These are phyloP conservation scores for Priceomyces haplophilus DNA, from an alignment of 805 yeast genomes.

Conservation along the genomic window DNA sequence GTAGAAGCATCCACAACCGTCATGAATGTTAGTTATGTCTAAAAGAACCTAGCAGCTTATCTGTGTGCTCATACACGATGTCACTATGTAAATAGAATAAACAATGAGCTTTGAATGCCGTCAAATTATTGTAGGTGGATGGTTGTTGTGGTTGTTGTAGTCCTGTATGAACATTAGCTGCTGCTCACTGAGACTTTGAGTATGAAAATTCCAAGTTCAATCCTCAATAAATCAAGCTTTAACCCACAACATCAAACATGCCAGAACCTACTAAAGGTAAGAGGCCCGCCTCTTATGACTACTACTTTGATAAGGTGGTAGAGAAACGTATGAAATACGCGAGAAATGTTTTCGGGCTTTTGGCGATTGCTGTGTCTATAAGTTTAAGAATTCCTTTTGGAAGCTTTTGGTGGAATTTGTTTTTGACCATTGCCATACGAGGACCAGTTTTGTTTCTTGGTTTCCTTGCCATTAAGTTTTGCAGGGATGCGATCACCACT, in stretches of 20 bases:
- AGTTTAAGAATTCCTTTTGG: constrained; percentile 27
- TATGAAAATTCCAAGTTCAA: constrained; percentile 1
- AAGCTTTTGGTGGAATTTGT: constrained; percentile 29
- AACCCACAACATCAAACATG: constrained; percentile 2
- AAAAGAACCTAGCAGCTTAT: background rate
- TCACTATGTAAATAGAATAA: background rate
- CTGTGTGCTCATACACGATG: background rate
- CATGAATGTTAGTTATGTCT: background rate
- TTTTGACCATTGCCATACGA: constrained; percentile 20
- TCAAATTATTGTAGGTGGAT: background rate
- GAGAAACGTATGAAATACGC: constrained; percentile 35
- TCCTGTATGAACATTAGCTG: no score
- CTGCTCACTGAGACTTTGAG: background rate
- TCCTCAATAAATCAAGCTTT: background rate
- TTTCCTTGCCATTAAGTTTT: constrained; percentile 23
- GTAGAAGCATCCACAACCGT: background rate
- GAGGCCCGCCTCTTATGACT: constrained; percentile 8
- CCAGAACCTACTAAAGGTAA: constrained; percentile 3
- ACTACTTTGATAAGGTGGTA: constrained; percentile 26
- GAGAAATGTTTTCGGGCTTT: constrained; percentile 26
- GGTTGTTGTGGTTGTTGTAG: background rate
- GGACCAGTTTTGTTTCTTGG: constrained; percentile 32
- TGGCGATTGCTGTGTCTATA: constrained; percentile 25
- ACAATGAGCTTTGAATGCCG: background rate
- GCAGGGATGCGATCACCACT: constrained; percentile 23